These are phyloP conservation scores for Cystobasidiaceae sp. DNA, from an alignment of 1,284 basidiomycete species.

Conservation along the genomic window DNA sequence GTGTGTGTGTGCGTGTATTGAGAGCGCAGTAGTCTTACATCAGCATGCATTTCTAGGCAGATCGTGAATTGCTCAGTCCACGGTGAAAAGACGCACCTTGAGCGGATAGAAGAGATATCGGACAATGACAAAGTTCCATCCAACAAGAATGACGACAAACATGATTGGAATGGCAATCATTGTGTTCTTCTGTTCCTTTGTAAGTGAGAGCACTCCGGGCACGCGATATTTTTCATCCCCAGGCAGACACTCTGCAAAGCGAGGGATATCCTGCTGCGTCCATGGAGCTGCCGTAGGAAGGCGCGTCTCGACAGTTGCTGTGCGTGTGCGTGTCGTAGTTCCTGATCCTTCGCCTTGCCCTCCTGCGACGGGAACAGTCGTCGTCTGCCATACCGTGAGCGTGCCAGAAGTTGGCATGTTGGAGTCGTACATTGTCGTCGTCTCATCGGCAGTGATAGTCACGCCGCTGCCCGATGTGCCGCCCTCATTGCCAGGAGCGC, in stretches of 20 bases:
- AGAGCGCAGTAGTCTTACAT: too few species aligned
- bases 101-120: slow-evolving; percentile 40
- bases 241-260: slow-evolving; percentile 20
- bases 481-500: neutral
- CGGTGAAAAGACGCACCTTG: slow-evolving; percentile 30
- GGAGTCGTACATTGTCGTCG: slow-evolving; percentile 12
- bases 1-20: neutral
- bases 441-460: neutral
- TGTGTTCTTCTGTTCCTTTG: slow-evolving; percentile 16
- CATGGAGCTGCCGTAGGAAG: slow-evolving; percentile 1
- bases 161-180: slow-evolving; percentile 26
- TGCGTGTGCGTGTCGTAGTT: slow-evolving; percentile 13
- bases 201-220: slow-evolving; percentile 6
- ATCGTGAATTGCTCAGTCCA: too few species aligned
- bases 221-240: slow-evolving; percentile 21
- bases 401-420: slow-evolving; percentile 4
- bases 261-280: slow-evolving; percentile 5
- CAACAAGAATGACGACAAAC: slow-evolving; percentile 40
- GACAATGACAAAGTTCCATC: slow-evolving; percentile 41
- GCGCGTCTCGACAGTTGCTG: slow-evolving; percentile 1
- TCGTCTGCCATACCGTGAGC: slow-evolving; percentile 15
- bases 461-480: too few species aligned
- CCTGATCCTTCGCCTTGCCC: neutral
- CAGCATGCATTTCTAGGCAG: too few species aligned
- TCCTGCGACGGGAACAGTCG: neutral